A percentile compares a stretch with the other conserved stretches of the same genome.
Evolutionary conservation across 805 yeast species (phyloP).

Genomic region (Candida jianshihensis): DNA sequence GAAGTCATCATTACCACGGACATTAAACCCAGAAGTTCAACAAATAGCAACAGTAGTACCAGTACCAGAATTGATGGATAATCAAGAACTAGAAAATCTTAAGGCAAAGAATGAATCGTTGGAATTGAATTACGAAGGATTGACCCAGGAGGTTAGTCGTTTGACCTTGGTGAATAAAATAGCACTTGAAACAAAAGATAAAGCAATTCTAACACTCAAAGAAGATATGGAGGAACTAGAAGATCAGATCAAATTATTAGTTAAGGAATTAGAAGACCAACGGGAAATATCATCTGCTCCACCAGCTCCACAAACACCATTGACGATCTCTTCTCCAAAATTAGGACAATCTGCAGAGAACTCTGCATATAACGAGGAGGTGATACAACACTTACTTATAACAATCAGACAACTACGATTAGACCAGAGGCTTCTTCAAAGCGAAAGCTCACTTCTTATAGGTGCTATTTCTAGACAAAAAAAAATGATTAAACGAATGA

Average conservation of each 20-base stretch:
- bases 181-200: slow-evolving; percentile 5
- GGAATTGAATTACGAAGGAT: slow-evolving; percentile 5
- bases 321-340: neutral
- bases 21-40: neutral
- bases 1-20: neutral
- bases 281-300: no score
- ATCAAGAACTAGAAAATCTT: neutral
- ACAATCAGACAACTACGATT: slow-evolving; percentile 16
- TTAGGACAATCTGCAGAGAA: slow-evolving; percentile 1
- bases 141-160: slow-evolving; percentile 7
- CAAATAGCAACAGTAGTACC: neutral
- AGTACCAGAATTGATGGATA: neutral
- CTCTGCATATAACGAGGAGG: slow-evolving; percentile 6
- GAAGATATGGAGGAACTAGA: slow-evolving; percentile 8
- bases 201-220: slow-evolving; percentile 7
- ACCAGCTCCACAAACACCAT: no score
- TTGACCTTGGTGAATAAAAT: slow-evolving; percentile 8
- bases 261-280: no score
- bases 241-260: slow-evolving; percentile 6
- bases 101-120: slow-evolving; percentile 2
- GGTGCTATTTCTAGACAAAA: slow-evolving; percentile 10
- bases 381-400: slow-evolving; percentile 13
- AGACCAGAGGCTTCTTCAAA: slow-evolving; percentile 7
- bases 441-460: slow-evolving; percentile 8
- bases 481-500: slow-evolving; percentile 12